Conservation (phyloP, 1,284 basidiomycete species). For the Tilletia caries region DNA sequence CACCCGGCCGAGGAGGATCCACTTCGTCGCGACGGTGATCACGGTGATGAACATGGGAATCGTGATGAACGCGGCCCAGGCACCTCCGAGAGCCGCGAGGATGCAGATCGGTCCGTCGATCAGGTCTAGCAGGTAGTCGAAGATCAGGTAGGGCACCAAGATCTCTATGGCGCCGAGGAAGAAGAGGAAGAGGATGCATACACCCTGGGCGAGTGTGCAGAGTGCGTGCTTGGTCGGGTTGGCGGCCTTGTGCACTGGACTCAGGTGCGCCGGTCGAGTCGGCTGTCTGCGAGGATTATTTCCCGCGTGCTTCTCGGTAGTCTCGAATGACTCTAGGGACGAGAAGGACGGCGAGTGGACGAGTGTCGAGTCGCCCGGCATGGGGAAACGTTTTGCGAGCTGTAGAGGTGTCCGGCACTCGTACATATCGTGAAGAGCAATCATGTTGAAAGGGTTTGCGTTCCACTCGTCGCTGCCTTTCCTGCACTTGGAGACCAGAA, state of each 20-base stretch:
- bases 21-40: slow-evolving; percentile 15
- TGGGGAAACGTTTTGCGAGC: slow-evolving; percentile 12
- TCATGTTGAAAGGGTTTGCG: not conserved
- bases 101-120: not conserved
- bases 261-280: not conserved
- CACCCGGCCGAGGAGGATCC: slow-evolving; percentile 14
- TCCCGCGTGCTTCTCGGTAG: not conserved
- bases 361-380: too few relatives aligned
- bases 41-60: not conserved
- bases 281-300: too few relatives aligned
- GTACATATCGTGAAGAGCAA: slow-evolving; percentile 19
- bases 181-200: slow-evolving; percentile 16
- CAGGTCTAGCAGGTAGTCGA: not conserved
- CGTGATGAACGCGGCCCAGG: slow-evolving; percentile 16
- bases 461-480: too few relatives aligned
- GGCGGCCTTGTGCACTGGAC: slow-evolving; percentile 12
- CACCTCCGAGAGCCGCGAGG: slow-evolving; percentile 2
- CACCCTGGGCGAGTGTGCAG: slow-evolving; percentile 14
- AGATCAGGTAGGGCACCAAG: slow-evolving; percentile 20
- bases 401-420: slow-evolving; percentile 11
- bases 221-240: slow-evolving; percentile 3
- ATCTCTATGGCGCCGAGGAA: slow-evolving; percentile 14
- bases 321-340: not conserved
- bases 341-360: not conserved
- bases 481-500: slow-evolving; percentile 14